Evolutionary conservation across 1,139 yeast species (phyloP).

Genomic region (Saccharomyces pastorianus): DNA sequence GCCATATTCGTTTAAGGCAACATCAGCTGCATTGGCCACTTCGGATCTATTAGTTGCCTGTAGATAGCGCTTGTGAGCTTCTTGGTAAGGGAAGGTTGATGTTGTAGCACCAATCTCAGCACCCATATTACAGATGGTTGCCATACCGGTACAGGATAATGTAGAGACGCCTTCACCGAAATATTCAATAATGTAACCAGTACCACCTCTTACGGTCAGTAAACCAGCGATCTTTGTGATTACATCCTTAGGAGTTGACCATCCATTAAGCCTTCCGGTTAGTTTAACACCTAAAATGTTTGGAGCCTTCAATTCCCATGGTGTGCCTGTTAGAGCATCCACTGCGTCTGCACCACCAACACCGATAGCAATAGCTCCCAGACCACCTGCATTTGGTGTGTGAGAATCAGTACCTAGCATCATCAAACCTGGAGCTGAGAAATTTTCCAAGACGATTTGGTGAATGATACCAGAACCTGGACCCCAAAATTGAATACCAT

Average conservation of each 20-base stretch:
- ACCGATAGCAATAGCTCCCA: conserved; percentile 39
- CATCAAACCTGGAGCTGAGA: conserved; percentile 89
- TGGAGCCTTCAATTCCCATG: conserved; percentile 98
- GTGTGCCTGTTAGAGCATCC: conserved; percentile 48
- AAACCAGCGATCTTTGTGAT: conserved; percentile 85
- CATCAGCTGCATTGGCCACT: conserved; percentile 69
- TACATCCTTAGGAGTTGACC: conserved; percentile 96
- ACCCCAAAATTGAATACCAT: conserved; percentile 64
- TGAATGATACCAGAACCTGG: too few species aligned
- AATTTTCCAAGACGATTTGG: too few species aligned
- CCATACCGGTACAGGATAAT: too few species aligned
- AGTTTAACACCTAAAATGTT: conserved; percentile 84
- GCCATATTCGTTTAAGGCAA: conserved; percentile 50
- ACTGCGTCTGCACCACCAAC: too few species aligned
- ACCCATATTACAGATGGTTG: too few species aligned
- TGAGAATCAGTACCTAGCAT: conserved; percentile 97
- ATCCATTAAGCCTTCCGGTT: conserved; percentile 77
- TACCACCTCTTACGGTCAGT: conserved; percentile 25
- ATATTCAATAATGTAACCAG: too few species aligned
- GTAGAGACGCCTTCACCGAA: too few species aligned
- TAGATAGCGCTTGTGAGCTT: conserved; percentile 75
- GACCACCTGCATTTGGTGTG: conserved; percentile 96
- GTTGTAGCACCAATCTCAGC: too few species aligned
- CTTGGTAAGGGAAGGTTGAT: conserved; percentile 43
- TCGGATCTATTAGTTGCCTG: conserved; percentile 73